These are phyloP conservation scores for Annulohypoxylon moriforme DNA, from an alignment of 495 filamentous ascomycete genomes.

Conservation along the genomic window DNA sequence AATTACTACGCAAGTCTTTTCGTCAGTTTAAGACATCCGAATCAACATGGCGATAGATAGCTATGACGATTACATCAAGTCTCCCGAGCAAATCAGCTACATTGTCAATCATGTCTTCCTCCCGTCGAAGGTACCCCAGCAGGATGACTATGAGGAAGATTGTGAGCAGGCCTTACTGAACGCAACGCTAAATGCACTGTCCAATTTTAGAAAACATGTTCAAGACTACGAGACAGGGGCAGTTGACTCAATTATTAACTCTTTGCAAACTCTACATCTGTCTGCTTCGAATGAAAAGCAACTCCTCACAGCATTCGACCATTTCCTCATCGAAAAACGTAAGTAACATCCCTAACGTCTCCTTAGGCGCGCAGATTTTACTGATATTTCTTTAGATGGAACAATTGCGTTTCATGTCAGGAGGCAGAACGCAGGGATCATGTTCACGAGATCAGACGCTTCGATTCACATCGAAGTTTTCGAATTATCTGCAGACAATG, in stretches of 20 bases:
- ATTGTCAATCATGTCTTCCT: conserved; percentile 70
- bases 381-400: conserved; percentile 24
- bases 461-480: conserved; percentile 64
- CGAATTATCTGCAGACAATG: conserved; percentile 65
- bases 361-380: neutral
- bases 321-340: conserved; percentile 11
- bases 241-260: conserved; percentile 21
- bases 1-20: too few species aligned
- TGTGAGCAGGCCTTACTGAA: conserved; percentile 41
- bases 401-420: conserved; percentile 58
- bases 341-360: neutral
- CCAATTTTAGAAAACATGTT: conserved; percentile 40
- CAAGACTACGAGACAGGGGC: neutral
- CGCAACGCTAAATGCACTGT: conserved; percentile 39
- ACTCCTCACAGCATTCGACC: conserved; percentile 17
- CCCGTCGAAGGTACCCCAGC: conserved; percentile 66
- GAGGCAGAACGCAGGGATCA: conserved; percentile 70
- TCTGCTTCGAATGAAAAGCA: neutral
- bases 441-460: conserved; percentile 54
- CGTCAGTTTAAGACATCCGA: too few species aligned
- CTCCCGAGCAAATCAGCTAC: conserved; percentile 39
- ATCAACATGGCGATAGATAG: neutral
- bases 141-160: conserved; percentile 50
- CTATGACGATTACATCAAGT: neutral
- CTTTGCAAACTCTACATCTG: conserved; percentile 40